phyloP scores from a whole-genome alignment of 2,329 filamentous ascomycete genomes.

The Trichoderma pleuroti region DNA sequence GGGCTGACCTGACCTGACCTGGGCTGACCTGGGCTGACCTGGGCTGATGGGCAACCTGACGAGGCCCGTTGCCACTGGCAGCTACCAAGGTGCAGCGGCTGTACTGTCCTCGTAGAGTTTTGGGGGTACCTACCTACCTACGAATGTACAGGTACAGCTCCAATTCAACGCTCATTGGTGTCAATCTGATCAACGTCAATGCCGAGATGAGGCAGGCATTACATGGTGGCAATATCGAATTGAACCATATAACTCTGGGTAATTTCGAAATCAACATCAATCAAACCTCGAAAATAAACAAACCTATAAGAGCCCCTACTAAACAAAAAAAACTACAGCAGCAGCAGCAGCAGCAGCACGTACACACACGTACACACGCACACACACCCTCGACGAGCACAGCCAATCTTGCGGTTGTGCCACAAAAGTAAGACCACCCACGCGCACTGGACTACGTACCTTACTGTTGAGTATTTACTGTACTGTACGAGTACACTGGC shows the following conservation, averaged over 20 bases:
- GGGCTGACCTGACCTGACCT: conserved; percentile 4
- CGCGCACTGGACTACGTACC: background rate
- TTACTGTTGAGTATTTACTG: no score
- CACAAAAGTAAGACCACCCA: background rate
- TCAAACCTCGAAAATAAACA: background rate
- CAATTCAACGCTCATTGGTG: background rate
- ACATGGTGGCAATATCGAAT: background rate
- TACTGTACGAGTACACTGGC: background rate
- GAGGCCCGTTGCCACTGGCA: background rate
- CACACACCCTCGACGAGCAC: background rate
- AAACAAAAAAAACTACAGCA: background rate
- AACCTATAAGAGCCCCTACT: background rate
- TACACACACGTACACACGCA: background rate
- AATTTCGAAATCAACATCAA: background rate
- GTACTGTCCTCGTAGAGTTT: background rate
- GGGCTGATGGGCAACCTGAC: background rate
- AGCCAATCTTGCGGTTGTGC: background rate
- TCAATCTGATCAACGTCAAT: background rate
- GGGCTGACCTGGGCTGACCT: no score
- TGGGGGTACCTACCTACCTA: no score
- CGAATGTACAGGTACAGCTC: background rate
- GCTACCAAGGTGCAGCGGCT: background rate
- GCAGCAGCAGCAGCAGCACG: background rate
- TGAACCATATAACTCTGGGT: no score
- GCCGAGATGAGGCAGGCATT: background rate